A percentile compares a stretch with the other conserved stretches of the same genome.
Evolutionary conservation across 768 basidiomycete species (phyloP).

Genomic region (Auriscalpium microsporum): DNA sequence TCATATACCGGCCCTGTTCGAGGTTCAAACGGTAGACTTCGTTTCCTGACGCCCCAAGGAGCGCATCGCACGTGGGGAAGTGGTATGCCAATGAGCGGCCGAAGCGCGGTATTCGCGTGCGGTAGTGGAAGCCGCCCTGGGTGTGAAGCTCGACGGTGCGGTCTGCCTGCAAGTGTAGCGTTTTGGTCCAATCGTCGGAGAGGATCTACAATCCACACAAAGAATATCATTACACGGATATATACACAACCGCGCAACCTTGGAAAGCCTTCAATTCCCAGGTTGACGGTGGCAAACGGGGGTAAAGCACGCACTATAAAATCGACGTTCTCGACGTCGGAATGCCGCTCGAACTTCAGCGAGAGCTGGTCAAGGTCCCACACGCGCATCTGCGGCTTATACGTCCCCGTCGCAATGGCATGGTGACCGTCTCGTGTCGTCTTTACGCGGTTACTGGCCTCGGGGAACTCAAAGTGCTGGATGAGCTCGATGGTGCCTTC

Average conservation of each 20-base stretch:
- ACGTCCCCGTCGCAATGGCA: constrained; percentile 90
- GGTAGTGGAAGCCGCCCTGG: constrained; percentile 87
- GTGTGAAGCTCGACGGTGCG: constrained; percentile 93
- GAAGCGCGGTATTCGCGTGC: constrained; percentile 89
- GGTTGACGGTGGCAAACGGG: background rate
- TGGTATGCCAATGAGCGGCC: constrained; percentile 91
- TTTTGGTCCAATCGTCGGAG: constrained; percentile 98
- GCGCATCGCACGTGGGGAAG: constrained; percentile 86
- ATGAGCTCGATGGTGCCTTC: constrained; percentile 86
- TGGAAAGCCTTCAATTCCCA: background rate
- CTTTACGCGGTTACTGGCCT: constrained; percentile 87
- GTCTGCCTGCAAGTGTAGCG: constrained; percentile 93
- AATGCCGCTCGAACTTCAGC: constrained; percentile 91
- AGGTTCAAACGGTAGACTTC: constrained; percentile 93
- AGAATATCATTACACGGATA: background rate
- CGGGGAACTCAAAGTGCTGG: constrained; percentile 95
- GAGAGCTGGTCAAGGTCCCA: constrained; percentile 93
- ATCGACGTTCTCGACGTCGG: constrained; percentile 95
- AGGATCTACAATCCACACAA: constrained; percentile 51
- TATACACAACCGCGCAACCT: background rate
- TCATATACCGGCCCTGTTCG: constrained; percentile 90
- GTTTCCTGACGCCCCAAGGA: constrained; percentile 74
- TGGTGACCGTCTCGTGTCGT: constrained; percentile 89
- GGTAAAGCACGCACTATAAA: constrained; percentile 77
- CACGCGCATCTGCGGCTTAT: constrained; percentile 95